These are phyloP conservation scores for Quercus robur DNA, from an alignment of 306 rosid genomes.

Conservation along the genomic window DNA sequence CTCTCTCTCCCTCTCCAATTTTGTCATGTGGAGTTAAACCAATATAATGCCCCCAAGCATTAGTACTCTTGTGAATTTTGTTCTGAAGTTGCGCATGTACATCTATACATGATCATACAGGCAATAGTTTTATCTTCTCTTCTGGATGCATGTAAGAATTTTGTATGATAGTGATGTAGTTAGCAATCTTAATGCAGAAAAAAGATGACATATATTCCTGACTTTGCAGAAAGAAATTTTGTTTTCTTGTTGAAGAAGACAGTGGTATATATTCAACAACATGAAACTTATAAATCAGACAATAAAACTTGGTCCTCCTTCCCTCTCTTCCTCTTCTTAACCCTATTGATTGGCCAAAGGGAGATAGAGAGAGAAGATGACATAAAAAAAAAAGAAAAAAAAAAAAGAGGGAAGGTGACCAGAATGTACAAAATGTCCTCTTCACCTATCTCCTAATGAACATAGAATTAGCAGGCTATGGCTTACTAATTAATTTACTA, in stretches of 20 bases:
- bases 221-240: neutral
- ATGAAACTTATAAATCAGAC: neutral
- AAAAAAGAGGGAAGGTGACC: too few relatives aligned
- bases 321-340: too few relatives aligned
- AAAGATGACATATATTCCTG: neutral
- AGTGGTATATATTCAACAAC: too few relatives aligned
- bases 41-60: slow-evolving; percentile 2
- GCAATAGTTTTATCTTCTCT: slow-evolving; percentile 6
- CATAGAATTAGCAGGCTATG: too few relatives aligned
- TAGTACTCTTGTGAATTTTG: slow-evolving; percentile 28
- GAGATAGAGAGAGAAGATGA: too few relatives aligned
- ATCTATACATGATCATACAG: slow-evolving; percentile 25
- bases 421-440: too few relatives aligned
- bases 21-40: slow-evolving; percentile 24
- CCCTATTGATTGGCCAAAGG: too few relatives aligned
- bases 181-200: neutral
- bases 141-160: neutral
- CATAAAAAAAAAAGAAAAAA: too few relatives aligned
- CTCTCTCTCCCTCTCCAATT: slow-evolving; percentile 18
- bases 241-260: neutral
- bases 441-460: too few relatives aligned
- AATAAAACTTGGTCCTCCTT: neutral
- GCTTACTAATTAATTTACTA: too few relatives aligned
- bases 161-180: slow-evolving; percentile 4
- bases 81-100: slow-evolving; percentile 24